Percentiles rank a stretch among this genome's conserved stretches.
Evolutionary conservation across 805 yeast species (phyloP).

Genomic region (Candida anglica): DNA sequence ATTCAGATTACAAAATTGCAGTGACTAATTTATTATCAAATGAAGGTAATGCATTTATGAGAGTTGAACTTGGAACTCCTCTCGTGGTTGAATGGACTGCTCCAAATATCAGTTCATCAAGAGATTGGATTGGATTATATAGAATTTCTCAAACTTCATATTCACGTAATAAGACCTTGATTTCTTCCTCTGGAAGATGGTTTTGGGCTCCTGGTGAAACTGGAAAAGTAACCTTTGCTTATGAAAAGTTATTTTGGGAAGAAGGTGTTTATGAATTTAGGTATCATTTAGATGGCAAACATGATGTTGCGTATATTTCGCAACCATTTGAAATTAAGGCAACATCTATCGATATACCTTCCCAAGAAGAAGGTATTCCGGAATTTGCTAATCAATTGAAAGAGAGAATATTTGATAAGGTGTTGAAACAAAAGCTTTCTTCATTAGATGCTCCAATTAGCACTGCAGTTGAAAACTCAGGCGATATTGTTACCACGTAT

Average conservation of each 20-base stretch:
- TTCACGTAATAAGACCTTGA: constrained; percentile 50
- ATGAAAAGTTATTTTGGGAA: constrained; percentile 53
- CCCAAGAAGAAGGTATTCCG: constrained; percentile 16
- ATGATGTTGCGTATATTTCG: constrained; percentile 64
- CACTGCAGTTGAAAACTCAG: constrained; percentile 18
- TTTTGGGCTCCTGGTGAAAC: constrained; percentile 31
- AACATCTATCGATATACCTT: constrained; percentile 35
- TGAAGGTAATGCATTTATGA: constrained; percentile 7
- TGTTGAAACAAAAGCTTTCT: constrained; percentile 15
- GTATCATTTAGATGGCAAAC: constrained; percentile 63
- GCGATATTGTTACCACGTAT: constrained; percentile 26
- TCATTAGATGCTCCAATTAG: constrained; percentile 24
- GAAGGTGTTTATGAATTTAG: constrained; percentile 73
- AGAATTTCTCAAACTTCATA: constrained; percentile 55
- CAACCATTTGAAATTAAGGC: constrained; percentile 60
- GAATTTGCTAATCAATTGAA: constrained; percentile 30
- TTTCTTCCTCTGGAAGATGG: constrained; percentile 71
- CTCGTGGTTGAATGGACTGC: constrained; percentile 53
- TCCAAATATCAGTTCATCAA: constrained; percentile 33
- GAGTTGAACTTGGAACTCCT: constrained; percentile 47
- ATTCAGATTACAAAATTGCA: constrained; percentile 27
- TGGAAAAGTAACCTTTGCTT: constrained; percentile 50
- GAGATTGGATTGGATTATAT: constrained; percentile 79
- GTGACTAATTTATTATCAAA: constrained; percentile 16
- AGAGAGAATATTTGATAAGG: constrained; percentile 24